phyloP scores from a whole-genome alignment of 2,329 filamentous ascomycete genomes.

The Aureobasidium leucospermi region DNA sequence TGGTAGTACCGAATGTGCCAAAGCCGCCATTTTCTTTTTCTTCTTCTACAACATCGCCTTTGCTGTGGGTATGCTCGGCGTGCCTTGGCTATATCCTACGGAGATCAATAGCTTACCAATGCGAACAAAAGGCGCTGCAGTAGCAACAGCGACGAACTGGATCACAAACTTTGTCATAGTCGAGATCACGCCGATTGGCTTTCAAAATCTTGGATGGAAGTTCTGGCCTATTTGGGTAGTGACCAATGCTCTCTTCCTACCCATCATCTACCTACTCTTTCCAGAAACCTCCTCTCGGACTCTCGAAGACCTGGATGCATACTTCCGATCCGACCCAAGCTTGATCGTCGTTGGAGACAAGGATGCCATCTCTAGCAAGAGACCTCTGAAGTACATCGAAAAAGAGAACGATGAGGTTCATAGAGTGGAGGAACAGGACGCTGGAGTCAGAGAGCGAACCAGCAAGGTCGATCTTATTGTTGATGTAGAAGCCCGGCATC shows the following conservation, averaged over 20 bases:
- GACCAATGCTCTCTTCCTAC: constrained; percentile 35
- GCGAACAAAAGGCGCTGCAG: constrained; percentile 42
- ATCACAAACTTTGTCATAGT: constrained; percentile 33
- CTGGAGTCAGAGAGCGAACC: neutral
- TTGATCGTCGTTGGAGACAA: constrained; percentile 43
- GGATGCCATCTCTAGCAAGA: constrained; percentile 29
- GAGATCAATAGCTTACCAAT: constrained; percentile 45
- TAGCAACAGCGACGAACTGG: constrained; percentile 47
- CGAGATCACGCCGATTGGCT: constrained; percentile 39
- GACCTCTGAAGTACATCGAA: constrained; percentile 42
- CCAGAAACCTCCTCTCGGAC: constrained; percentile 25
- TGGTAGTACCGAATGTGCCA: constrained; percentile 27
- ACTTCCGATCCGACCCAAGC: constrained; percentile 21
- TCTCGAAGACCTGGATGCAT: constrained; percentile 25
- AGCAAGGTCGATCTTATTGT: neutral
- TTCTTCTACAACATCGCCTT: constrained; percentile 51
- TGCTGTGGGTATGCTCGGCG: constrained; percentile 42
- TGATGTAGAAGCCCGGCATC: neutral
- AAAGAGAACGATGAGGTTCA: constrained; percentile 35
- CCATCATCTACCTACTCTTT: constrained; percentile 36
- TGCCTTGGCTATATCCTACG: constrained; percentile 25
- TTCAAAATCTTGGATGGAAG: constrained; percentile 26
- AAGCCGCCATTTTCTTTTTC: constrained; percentile 43
- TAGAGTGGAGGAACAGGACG: neutral
- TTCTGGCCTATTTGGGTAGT: constrained; percentile 23